Base-by-base conservation (phyloP, 2,329 filamentous ascomycete genomes). In the Xylariaceae sp. region DNA sequence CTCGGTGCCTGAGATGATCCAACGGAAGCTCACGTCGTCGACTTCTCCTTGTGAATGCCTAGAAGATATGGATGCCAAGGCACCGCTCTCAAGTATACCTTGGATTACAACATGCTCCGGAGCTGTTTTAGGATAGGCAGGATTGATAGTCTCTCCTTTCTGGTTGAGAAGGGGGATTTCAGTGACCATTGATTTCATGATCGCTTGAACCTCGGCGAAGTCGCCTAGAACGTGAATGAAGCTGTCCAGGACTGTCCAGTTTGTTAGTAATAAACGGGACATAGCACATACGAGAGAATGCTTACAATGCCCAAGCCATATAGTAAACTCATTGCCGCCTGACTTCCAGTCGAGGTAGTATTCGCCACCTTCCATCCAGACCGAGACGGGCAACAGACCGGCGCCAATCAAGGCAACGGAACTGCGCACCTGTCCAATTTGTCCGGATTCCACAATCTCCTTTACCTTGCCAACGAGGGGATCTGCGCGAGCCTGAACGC, bases 401-500 rank as follows among this genome's bases (percentile, higher is more conserved):
- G 47, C 47, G 18, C 42, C 48, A 11, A 52, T 44, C 22, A 39
- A 33, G 1, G 69, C 65, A 0, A 59, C 64, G 1, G 65, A 66
- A 45, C 63, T 67, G 12, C 70, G 39, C 1, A 79, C 62, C 32
- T 66, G 66, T 2, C 75, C 77, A 11, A 79, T 67, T 35, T 68
- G 66, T 1, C 73, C 72, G 1, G 63, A 63, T 1, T 64, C 58
- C 4, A 80, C 49, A 4, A 77, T 58, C 14, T 72, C 59, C 47
- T 70, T 73, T 10, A 76, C 49, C 48, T 72, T 75, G 3, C 62
- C 14, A 2, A 74, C 55, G 0, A 69, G 55, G 3, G 73, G 73
- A 44, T 62, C 63, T 2, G 70, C 65, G 5, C 72, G 65, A 2
- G 66, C 73, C 58, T 81, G 77, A 5, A 77, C 49, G 2, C 76